Evolutionary conservation across 1,139 yeast species (phyloP).

Genomic region (Zygosaccharomyces sapae): DNA sequence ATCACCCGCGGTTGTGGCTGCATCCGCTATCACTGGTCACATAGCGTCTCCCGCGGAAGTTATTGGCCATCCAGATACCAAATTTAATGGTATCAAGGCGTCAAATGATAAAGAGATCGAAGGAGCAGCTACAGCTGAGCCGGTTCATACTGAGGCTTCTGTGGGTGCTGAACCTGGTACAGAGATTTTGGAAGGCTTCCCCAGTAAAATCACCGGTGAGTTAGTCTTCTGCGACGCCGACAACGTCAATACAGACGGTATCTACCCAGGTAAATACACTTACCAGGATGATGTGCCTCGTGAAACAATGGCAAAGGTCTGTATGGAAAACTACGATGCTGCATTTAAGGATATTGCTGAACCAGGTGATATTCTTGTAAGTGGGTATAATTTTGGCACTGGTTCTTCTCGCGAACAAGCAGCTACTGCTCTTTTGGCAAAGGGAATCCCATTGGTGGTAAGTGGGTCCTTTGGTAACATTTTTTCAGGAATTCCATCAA

Average conservation of each 20-base stretch:
- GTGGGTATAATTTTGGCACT: slow-evolving; percentile 95
- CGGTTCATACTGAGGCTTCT: slow-evolving; percentile 34
- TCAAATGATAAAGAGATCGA: slow-evolving; percentile 36
- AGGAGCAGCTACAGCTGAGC: slow-evolving; percentile 16
- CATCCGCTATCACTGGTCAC: slow-evolving; percentile 89
- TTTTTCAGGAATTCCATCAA: slow-evolving; percentile 90
- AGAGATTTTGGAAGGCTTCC: slow-evolving; percentile 87
- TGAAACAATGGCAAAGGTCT: slow-evolving; percentile 96
- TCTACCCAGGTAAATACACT: slow-evolving; percentile 97
- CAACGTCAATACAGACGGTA: slow-evolving; percentile 96
- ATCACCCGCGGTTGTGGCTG: slow-evolving; percentile 97
- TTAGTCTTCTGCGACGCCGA: slow-evolving; percentile 94
- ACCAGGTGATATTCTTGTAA: slow-evolving; percentile 82
- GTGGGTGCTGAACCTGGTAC: slow-evolving; percentile 47
- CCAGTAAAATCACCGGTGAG: slow-evolving; percentile 83
- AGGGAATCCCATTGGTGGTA: slow-evolving; percentile 87
- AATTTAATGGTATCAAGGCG: slow-evolving; percentile 29
- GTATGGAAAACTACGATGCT: slow-evolving; percentile 97
- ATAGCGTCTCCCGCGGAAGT: slow-evolving; percentile 91
- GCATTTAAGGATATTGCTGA: slow-evolving; percentile 77
- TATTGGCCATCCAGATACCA: slow-evolving; percentile 41
- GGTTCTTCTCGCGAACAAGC: slow-evolving; percentile 99
- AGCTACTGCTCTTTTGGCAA: slow-evolving; percentile 91
- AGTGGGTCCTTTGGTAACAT: slow-evolving; percentile 98
- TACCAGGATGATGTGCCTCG: slow-evolving; percentile 94